Conservation (phyloP, 371 early-diverging fungal species). For the Batrachochytrium dendrobatidis region DNA sequence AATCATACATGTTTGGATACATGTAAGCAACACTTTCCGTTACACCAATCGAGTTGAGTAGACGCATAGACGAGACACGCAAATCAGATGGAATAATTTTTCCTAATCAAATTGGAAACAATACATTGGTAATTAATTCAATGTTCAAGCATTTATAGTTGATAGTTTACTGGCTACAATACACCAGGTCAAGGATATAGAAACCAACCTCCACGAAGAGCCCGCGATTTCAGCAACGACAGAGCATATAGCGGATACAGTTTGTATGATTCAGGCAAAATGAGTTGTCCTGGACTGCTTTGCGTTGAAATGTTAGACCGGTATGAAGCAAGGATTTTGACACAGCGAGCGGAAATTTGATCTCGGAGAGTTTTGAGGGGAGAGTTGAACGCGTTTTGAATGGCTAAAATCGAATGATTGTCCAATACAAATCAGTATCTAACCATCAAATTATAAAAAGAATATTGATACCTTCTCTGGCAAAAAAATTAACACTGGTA, state of each 20-base stretch:
- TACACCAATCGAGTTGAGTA: slow-evolving; percentile 63
- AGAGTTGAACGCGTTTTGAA: slow-evolving; percentile 51
- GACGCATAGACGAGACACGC: slow-evolving; percentile 70
- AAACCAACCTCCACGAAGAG: slow-evolving; percentile 61
- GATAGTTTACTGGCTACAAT: too few species aligned
- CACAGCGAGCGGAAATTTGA: slow-evolving; percentile 75
- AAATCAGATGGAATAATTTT: slow-evolving; percentile 39
- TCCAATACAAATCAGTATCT: not conserved
- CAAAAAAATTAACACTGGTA: slow-evolving; percentile 74
- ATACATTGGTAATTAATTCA: too few species aligned
- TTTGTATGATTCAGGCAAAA: slow-evolving; percentile 94
- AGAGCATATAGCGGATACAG: slow-evolving; percentile 86
- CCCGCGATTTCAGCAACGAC: slow-evolving; percentile 69
- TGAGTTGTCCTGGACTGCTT: slow-evolving; percentile 78
- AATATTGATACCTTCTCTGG: slow-evolving; percentile 62
- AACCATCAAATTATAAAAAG: not conserved
- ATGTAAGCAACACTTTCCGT: slow-evolving; percentile 61
- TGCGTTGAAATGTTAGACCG: slow-evolving; percentile 86
- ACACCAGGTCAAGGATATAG: too few species aligned
- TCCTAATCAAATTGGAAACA: too few species aligned
- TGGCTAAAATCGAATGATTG: slow-evolving; percentile 34
- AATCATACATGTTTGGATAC: slow-evolving; percentile 75
- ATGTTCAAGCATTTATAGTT: too few species aligned
- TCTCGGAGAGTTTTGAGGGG: slow-evolving; percentile 76
- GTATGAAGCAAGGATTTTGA: slow-evolving; percentile 83